phyloP scores from a whole-genome alignment of 2,329 filamentous ascomycete genomes.

The Reticulascus tulasneorum region DNA sequence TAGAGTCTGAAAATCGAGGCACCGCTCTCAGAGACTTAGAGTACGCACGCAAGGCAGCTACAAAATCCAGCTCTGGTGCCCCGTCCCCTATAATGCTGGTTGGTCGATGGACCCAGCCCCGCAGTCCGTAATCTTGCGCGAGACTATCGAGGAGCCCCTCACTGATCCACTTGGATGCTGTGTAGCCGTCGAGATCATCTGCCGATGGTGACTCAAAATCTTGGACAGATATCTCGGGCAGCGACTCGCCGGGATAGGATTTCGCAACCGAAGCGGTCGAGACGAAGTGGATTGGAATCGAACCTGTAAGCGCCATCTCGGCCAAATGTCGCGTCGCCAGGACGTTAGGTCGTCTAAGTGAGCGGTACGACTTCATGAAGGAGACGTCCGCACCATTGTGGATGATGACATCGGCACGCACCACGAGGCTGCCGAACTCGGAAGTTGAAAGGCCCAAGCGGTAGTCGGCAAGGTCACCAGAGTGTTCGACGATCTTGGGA shows the following conservation, averaged over 20 bases:
- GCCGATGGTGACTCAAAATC: slow-evolving; percentile 10
- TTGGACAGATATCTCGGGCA: slow-evolving; percentile 10
- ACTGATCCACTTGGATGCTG: slow-evolving; percentile 28
- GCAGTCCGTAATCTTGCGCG: slow-evolving; percentile 11
- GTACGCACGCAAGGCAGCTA: background rate
- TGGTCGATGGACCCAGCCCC: slow-evolving; percentile 23
- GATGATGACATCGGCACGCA: slow-evolving; percentile 42
- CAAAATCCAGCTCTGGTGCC: background rate
- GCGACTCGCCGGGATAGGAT: background rate
- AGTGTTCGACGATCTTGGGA: slow-evolving; percentile 27
- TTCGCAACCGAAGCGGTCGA: slow-evolving; percentile 24
- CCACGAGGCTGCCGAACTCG: background rate
- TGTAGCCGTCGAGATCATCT: slow-evolving; percentile 25
- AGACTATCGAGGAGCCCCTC: slow-evolving; percentile 25
- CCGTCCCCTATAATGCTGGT: slow-evolving; percentile 1
- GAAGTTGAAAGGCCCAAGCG: slow-evolving; percentile 32
- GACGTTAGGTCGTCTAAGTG: slow-evolving; percentile 24
- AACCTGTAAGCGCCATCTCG: slow-evolving; percentile 15
- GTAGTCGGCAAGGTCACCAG: slow-evolving; percentile 30
- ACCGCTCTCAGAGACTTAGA: background rate
- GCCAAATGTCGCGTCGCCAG: slow-evolving; percentile 23
- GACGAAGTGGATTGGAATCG: slow-evolving; percentile 32
- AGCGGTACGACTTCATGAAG: slow-evolving; percentile 26
- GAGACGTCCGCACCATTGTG: slow-evolving; percentile 38
- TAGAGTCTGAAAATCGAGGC: too few species aligned